These are phyloP conservation scores for Fermentozyma sake DNA, from an alignment of 1,139 yeast genomes.

Conservation along the genomic window DNA sequence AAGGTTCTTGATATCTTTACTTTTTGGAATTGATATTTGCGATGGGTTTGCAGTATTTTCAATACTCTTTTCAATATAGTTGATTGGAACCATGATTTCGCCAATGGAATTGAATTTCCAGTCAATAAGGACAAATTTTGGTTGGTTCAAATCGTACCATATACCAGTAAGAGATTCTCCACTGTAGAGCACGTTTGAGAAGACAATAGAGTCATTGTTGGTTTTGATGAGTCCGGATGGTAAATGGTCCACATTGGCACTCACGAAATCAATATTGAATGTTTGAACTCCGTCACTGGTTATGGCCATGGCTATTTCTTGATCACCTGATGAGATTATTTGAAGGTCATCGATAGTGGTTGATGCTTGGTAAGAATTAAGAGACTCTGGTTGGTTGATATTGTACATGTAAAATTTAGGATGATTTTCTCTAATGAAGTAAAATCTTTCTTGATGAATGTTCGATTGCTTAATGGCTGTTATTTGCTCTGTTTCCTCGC, in stretches of 20 bases:
- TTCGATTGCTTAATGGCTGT: slow-evolving; percentile 6
- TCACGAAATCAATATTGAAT: slow-evolving; percentile 20
- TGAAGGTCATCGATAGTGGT: slow-evolving; percentile 6
- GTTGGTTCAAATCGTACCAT: slow-evolving; percentile 35
- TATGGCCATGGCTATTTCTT: slow-evolving; percentile 21
- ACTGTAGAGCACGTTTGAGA: slow-evolving; percentile 11
- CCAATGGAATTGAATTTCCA: slow-evolving; percentile 16
- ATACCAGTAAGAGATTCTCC: slow-evolving; percentile 18
- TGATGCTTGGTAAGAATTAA: slow-evolving; percentile 4
- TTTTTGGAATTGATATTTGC: slow-evolving; percentile 11
- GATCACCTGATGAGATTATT: slow-evolving; percentile 5
- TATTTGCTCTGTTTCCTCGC: slow-evolving; percentile 1
- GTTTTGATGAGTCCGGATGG: slow-evolving; percentile 9
- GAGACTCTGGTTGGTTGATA: slow-evolving; percentile 2
- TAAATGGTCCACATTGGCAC: slow-evolving; percentile 5
- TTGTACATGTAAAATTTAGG: slow-evolving; percentile 6
- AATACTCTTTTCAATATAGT: slow-evolving; percentile 10
- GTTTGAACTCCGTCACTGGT: slow-evolving; percentile 29
- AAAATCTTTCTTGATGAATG: slow-evolving; percentile 5
- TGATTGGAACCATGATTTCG: slow-evolving; percentile 13
- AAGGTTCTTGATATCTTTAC: slow-evolving; percentile 14
- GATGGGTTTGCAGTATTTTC: slow-evolving; percentile 3
- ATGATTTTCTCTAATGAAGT: slow-evolving; percentile 4
- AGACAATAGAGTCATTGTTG: slow-evolving; percentile 4
- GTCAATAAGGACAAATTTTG: slow-evolving; percentile 15